Conservation (phyloP, 148 eudicot species). For the Gaultheria prostrata region DNA sequence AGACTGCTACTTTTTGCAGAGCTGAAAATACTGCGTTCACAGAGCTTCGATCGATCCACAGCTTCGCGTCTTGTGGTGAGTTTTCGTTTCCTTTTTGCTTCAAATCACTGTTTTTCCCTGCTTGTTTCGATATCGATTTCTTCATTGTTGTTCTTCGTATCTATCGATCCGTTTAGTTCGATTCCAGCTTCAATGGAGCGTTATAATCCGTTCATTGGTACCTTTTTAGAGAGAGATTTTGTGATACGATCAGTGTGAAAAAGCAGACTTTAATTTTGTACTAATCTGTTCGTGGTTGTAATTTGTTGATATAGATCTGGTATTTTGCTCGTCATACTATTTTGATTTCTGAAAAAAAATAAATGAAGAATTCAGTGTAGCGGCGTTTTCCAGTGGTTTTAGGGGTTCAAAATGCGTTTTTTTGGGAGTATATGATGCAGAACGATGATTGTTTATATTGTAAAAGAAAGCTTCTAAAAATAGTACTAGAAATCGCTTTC, state of each 20-base stretch:
- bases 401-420: neutral
- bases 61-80: slow-evolving; percentile 11
- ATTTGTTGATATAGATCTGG: neutral
- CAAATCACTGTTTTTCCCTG: neutral
- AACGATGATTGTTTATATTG: neutral
- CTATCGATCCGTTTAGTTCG: neutral
- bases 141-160: neutral
- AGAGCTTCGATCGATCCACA: neutral
- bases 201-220: neutral
- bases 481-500: neutral
- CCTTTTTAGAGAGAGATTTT: neutral
- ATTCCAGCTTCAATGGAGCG: neutral
- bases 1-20: neutral
- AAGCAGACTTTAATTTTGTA: neutral
- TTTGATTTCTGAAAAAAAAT: neutral
- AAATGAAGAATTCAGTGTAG: neutral
- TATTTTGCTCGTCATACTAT: neutral
- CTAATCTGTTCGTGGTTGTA: neutral
- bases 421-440: neutral
- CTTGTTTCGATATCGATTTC: neutral
- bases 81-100: neutral
- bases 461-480: neutral
- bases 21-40: neutral
- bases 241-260: neutral
- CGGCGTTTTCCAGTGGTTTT: neutral